These are phyloP conservation scores for Talaromyces sp. DNA, from an alignment of 2,329 filamentous ascomycete species.

Conservation along the genomic window DNA sequence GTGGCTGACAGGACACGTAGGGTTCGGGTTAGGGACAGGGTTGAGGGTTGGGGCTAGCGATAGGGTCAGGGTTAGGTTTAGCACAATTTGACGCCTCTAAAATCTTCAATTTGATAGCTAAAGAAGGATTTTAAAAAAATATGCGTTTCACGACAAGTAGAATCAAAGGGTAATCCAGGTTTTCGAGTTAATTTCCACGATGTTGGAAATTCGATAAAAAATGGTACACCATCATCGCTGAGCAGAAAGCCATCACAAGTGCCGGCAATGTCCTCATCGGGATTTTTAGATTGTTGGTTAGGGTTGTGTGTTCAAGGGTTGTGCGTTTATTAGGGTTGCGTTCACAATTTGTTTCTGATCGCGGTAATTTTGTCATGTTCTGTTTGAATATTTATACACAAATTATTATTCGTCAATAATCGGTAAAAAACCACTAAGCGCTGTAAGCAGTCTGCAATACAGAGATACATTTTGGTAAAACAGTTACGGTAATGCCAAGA, in stretches of 20 bases:
- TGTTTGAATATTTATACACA: background rate
- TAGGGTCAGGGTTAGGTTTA: too few relatives aligned
- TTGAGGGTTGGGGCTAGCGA: too few relatives aligned
- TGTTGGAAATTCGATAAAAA: background rate
- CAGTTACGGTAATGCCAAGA: conserved; percentile 6
- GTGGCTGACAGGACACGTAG: too few relatives aligned
- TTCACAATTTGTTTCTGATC: background rate
- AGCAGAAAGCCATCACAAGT: background rate
- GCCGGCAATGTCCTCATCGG: background rate
- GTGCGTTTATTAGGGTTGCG: background rate
- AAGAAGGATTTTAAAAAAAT: too few relatives aligned
- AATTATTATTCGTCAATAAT: background rate
- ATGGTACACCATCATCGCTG: background rate
- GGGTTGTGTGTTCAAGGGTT: background rate
- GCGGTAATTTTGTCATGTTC: background rate
- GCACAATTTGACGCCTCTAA: too few relatives aligned
- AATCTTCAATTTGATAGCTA: too few relatives aligned
- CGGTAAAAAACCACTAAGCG: background rate
- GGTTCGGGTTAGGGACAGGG: too few relatives aligned
- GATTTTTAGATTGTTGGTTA: background rate
- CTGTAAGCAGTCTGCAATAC: background rate
- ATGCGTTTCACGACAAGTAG: too few relatives aligned
- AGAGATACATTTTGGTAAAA: background rate
- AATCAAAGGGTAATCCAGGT: too few relatives aligned
- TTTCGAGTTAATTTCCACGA: background rate